phyloP scores from a whole-genome alignment of 495 filamentous ascomycete species.

The Parathielavia hyrcaniae region DNA sequence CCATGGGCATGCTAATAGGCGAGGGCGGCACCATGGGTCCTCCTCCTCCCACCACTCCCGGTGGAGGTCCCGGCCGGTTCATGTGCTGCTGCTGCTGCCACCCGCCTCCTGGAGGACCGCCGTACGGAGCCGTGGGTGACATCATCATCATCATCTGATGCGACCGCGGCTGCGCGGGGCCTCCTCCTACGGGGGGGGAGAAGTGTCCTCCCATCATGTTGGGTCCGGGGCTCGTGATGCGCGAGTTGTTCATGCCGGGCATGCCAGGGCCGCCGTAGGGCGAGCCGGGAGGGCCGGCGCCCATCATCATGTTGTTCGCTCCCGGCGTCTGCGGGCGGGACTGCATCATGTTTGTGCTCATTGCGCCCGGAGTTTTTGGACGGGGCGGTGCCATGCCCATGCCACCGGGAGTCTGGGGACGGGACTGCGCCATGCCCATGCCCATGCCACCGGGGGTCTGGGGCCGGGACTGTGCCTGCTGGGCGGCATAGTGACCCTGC shows the following conservation, averaged over 20 bases:
- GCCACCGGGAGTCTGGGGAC: constrained; percentile 7
- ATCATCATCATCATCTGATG: constrained; percentile 26
- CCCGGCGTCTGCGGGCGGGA: constrained; percentile 16
- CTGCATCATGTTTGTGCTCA: constrained; percentile 22
- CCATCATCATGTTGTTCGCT: constrained; percentile 3
- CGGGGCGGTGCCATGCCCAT: constrained; percentile 19
- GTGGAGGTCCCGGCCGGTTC: constrained; percentile 11
- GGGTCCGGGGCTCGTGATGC: constrained; percentile 22
- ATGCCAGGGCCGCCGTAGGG: constrained; percentile 27
- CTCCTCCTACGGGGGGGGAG: constrained; percentile 1
- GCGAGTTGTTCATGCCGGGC: constrained; percentile 17
- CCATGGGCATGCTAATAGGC: constrained; percentile 17
- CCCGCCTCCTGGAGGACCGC: constrained; percentile 5
- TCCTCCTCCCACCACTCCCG: background rate
- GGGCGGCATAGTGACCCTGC: constrained; percentile 29
- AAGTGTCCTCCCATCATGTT: constrained; percentile 1
- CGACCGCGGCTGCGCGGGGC: constrained; percentile 12
- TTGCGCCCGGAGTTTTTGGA: constrained; percentile 14
- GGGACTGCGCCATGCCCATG: constrained; percentile 1
- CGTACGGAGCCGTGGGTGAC: constrained; percentile 16
- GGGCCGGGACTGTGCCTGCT: constrained; percentile 18
- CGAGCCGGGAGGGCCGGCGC: constrained; percentile 18
- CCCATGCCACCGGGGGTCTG: constrained; percentile 7
- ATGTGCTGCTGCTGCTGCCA: constrained; percentile 25
- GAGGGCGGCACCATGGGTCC: constrained; percentile 18